Conservation (phyloP, 1,139 yeast species). For the Blastobotrys petasosporus region DNA sequence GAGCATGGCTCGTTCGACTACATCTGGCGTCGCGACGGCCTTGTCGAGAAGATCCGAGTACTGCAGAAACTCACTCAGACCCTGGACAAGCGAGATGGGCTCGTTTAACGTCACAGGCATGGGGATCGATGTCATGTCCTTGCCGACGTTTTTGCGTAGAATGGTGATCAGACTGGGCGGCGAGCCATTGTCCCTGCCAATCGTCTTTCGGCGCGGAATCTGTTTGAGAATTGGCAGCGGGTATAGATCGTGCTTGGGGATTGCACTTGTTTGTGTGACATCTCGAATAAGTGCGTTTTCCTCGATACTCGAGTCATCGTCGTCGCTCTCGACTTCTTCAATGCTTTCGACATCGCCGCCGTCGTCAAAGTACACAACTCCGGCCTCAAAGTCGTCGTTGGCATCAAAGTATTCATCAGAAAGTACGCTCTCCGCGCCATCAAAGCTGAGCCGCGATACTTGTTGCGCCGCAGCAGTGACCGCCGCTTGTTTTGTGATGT, state of each 20-base stretch:
- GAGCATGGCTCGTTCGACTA: conserved; percentile 54
- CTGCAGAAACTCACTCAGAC: conserved; percentile 73
- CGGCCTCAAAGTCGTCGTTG: conserved; percentile 42
- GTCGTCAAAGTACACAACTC: conserved; percentile 26
- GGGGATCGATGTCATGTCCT: conserved; percentile 76
- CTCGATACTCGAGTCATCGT: conserved; percentile 13
- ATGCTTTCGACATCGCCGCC: conserved; percentile 25
- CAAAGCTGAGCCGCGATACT: conserved; percentile 8
- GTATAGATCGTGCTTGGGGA: conserved; percentile 8
- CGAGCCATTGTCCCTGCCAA: conserved; percentile 9
- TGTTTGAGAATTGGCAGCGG: conserved; percentile 10
- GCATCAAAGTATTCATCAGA: conserved; percentile 64
- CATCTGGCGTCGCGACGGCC: conserved; percentile 43
- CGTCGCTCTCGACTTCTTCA: conserved; percentile 20
- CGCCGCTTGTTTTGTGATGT: neutral
- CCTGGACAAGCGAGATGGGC: conserved; percentile 77
- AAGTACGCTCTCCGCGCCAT: conserved; percentile 20
- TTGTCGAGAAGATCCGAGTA: conserved; percentile 60
- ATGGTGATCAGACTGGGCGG: conserved; percentile 82
- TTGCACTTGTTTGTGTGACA: conserved; percentile 5
- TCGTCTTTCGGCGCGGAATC: conserved; percentile 51
- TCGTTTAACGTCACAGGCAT: conserved; percentile 96
- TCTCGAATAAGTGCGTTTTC: conserved; percentile 7
- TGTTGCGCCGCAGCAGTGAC: neutral
- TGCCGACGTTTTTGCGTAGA: conserved; percentile 85